Evolutionary conservation across 1,284 basidiomycete genomes (phyloP), one percentile per base, ranked within the genome.

Genomic region (Omphalotus olearius): DNA sequence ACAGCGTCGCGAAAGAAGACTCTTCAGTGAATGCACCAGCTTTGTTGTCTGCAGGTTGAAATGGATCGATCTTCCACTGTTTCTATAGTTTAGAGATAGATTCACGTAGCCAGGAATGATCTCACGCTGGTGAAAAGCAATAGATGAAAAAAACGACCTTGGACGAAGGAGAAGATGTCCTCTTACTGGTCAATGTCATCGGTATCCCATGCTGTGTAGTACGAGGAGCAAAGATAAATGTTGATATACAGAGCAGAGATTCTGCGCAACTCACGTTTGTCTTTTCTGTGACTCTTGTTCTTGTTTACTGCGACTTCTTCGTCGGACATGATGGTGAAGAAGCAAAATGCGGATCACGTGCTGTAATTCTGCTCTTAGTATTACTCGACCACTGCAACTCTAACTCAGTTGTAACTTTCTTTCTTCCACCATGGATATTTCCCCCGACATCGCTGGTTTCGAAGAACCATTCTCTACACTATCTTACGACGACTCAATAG

Each of bases 171-270:
- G 52, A 30, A 41, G 48, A 45, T 38, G 35, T 45, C 30, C 30
- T 33, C 90, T 85, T 69, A 95, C 88, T 98, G 96, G 76, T 99
- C 92, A 68, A 98, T 93, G 62, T 98, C 93, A 66, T 98, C 95
- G 43, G 94, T 97, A 69, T 99, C 96, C 97, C 96, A 99, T 62
- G 93, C 93, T 95, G 63, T 57, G 58, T 44, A 45, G 23, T 39
- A 14, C 35, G 41, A 42, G 37, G 23, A 53, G 35, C 18, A 39
- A 16, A 44, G 17, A 44, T 23, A 13, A 37, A 25, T 23, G 43
- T 36, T 36, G 57, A 46, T 39, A n/a, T 16, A 35, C n/a, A 26
- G 26, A 44, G 30, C 26, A 25, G 33, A 2, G 14, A 40, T 39
- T 20, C 53, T 43, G 5, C 2, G 18, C 30, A 36, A 62, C 82